These are phyloP conservation scores for Lantana camara DNA, from an alignment of 257 asterid species.

Conservation along the genomic window DNA sequence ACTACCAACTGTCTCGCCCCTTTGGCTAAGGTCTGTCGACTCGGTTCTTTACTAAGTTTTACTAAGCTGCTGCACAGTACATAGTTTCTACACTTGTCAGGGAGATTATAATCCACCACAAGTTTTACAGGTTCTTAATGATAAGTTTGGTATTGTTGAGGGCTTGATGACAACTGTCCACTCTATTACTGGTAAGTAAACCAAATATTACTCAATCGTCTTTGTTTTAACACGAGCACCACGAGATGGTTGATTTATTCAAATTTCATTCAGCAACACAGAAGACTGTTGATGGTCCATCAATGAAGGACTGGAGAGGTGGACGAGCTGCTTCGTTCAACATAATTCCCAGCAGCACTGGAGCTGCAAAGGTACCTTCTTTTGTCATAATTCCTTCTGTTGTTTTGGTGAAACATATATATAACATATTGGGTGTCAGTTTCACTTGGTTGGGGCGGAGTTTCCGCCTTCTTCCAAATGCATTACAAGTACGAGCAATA, in stretches of 20 bases:
- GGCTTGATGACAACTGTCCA: conserved; percentile 77
- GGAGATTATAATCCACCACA: not conserved
- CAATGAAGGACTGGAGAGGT: conserved; percentile 58
- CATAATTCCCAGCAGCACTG: conserved; percentile 53
- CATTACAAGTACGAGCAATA: not conserved
- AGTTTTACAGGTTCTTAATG: conserved; percentile 70
- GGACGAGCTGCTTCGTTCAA: conserved; percentile 52
- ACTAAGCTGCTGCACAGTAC: not conserved
- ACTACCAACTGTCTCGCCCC: conserved; percentile 96
- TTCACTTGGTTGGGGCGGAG: too few relatives aligned
- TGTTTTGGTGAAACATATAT: too few relatives aligned
- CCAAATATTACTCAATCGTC: not conserved
- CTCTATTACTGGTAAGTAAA: conserved; percentile 51
- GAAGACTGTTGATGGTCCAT: conserved; percentile 61
- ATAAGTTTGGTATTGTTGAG: conserved; percentile 86
- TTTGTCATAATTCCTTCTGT: too few relatives aligned
- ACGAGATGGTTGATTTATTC: not conserved
- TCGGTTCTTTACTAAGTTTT: not conserved
- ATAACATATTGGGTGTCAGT: too few relatives aligned
- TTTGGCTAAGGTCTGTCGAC: conserved; percentile 72
- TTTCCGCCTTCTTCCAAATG: too few relatives aligned
- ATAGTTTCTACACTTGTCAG: not conserved
- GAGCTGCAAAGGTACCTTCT: conserved; percentile 60
- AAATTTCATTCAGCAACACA: conserved; percentile 45
- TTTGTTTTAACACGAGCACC: not conserved